Conservation (phyloP, 1,139 yeast species). For the Nakaseomyces delphensis region DNA sequence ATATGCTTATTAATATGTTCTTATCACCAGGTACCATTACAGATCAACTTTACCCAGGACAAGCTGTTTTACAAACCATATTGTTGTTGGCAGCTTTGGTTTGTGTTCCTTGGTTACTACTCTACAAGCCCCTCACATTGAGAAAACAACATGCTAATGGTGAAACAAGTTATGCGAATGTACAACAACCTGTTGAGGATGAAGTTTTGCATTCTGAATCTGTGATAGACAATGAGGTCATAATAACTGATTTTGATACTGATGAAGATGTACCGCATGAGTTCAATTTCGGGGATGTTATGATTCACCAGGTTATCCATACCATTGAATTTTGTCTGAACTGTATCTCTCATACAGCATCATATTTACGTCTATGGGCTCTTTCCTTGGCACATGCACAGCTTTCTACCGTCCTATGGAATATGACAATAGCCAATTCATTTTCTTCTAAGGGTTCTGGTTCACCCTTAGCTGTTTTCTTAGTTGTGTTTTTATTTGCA, state of each 20-base stretch:
- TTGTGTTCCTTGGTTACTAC: constrained; percentile 70
- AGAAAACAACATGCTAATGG: constrained; percentile 29
- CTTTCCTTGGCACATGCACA: constrained; percentile 73
- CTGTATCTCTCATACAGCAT: constrained; percentile 74
- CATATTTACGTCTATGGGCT: constrained; percentile 73
- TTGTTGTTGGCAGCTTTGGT: constrained; percentile 52
- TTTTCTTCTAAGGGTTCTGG: constrained; percentile 38
- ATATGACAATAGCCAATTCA: constrained; percentile 60
- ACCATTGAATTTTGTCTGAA: constrained; percentile 73
- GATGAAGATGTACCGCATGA: constrained; percentile 42
- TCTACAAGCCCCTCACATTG: constrained; percentile 54
- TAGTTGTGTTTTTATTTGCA: constrained; percentile 44
- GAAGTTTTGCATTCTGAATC: constrained; percentile 36
- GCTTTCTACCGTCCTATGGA: constrained; percentile 65
- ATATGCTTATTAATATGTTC: constrained; percentile 77
- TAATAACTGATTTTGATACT: constrained; percentile 23
- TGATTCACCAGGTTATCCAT: constrained; percentile 73
- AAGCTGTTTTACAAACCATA: constrained; percentile 51
- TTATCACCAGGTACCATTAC: constrained; percentile 66
- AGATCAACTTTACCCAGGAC: constrained; percentile 58
- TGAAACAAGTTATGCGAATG: constrained; percentile 1
- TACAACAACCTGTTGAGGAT: constrained; percentile 12
- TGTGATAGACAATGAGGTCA: constrained; percentile 22
- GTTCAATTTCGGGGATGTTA: constrained; percentile 60
- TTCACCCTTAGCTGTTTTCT: constrained; percentile 28